Base-by-base conservation (phyloP, 768 basidiomycete species). In the Cyclocybe cylindracea region DNA sequence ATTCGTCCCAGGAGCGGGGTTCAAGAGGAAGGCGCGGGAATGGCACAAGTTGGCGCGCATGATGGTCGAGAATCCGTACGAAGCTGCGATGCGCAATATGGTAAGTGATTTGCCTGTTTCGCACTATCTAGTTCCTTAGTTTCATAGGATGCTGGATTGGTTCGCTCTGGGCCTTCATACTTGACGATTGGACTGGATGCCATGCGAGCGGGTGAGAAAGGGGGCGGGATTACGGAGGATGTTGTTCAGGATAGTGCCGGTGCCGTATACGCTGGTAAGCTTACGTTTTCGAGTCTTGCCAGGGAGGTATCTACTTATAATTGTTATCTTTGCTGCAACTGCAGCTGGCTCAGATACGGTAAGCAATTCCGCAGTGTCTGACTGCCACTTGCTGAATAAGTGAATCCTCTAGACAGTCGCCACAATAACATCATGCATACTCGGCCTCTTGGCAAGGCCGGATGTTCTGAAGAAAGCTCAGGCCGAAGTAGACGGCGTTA, bases 21-120 rank as follows among this genome's bases (percentile, higher is more conserved):
- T 69, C 69, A 70, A 77, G 58, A 46, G 55, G 38, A 66, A 63
- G 48, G 78, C 78, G 0, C 61, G 58, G 18, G 64, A 70, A 51
- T 77, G 75, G 72, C 64, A 61, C 1, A 61, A 57, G 38, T 55
- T 61, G 14, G 58, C 65, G 5, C 40, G 62, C 10, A 62, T 60
- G n/a, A 69, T 75, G 67, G 55, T 66, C 35, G 68, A 76, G 7
- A 54, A 62, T 8, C 76, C 74, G 1, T 77, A 69, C 39, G 48
- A 48, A 2, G 61, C 62, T 10, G 64, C 66, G 2, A 69, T 70
- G 44, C 42, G 48, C 19, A 34, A 55, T 10, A 55, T 74, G 49
- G 76, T 76, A 40, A 39, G 68, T 3, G 14, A 10, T 0, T n/a
- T 5, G 3, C 16, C 36, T 29, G 8, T 41, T 10, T 31, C n/a